phyloP scores from a whole-genome alignment of 2,329 filamentous ascomycete genomes.

The Fusarium multiceps region DNA sequence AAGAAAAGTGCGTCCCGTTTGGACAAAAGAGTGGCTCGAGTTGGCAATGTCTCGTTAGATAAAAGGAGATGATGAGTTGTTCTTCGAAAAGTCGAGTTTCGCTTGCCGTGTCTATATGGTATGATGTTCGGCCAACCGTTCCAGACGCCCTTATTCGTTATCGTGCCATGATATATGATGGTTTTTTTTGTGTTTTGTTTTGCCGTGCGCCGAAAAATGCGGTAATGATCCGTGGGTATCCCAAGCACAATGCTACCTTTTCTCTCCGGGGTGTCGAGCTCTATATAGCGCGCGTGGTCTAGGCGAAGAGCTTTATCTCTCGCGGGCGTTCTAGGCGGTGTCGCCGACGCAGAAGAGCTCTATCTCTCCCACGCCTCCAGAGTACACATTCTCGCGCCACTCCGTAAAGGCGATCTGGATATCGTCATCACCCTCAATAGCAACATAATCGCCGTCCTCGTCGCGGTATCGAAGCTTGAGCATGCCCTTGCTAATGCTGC shows the following conservation, averaged over 20 bases:
- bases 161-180: conserved; percentile 43
- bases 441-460: conserved; percentile 91
- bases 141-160: conserved; percentile 43
- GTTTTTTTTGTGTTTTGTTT: conserved; percentile 41
- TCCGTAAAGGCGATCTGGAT: conserved; percentile 96
- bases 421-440: conserved; percentile 94
- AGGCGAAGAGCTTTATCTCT: not conserved
- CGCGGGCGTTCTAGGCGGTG: conserved; percentile 44
- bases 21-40: conserved; percentile 32
- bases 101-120: conserved; percentile 51
- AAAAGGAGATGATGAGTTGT: conserved; percentile 31
- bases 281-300: conserved; percentile 72
- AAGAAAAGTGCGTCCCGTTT: conserved; percentile 33
- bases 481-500: conserved; percentile 83
- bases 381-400: conserved; percentile 79
- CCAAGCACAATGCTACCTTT: conserved; percentile 44
- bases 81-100: conserved; percentile 29
- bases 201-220: conserved; percentile 49
- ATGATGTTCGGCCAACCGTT: conserved; percentile 38
- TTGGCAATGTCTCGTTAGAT: conserved; percentile 31
- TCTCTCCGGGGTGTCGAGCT: conserved; percentile 60
- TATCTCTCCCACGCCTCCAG: conserved; percentile 85
- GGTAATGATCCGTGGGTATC: conserved; percentile 48
- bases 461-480: conserved; percentile 92
- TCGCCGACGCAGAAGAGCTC: conserved; percentile 82